Evolutionary conservation across 306 rosid genomes (phyloP).

Genomic region (Boehmeria nivea): DNA sequence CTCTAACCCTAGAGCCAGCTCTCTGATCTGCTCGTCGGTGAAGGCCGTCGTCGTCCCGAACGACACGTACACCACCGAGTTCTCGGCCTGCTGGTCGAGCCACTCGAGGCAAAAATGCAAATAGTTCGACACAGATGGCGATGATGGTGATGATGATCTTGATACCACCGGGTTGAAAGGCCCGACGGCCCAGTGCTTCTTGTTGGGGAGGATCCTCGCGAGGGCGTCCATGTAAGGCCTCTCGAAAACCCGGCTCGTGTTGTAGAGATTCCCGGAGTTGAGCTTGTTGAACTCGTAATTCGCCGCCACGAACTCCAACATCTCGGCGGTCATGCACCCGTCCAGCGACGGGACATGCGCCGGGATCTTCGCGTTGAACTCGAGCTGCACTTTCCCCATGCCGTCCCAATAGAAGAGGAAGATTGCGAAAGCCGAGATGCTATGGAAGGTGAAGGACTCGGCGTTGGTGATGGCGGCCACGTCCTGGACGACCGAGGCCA

Average conservation of each 20-base stretch:
- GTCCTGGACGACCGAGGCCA: slow-evolving; percentile 52
- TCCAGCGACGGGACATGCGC: slow-evolving; percentile 36
- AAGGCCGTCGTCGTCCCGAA: slow-evolving; percentile 43
- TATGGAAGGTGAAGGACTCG: slow-evolving; percentile 52
- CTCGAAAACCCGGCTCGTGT: neutral
- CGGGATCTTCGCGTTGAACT: no score
- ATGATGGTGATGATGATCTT: neutral
- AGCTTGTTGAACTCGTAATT: slow-evolving; percentile 32
- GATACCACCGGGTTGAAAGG: no score
- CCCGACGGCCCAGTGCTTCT: no score
- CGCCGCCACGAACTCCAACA: slow-evolving; percentile 27
- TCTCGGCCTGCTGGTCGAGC: slow-evolving; percentile 24
- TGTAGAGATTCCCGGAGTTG: neutral
- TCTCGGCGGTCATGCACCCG: slow-evolving; percentile 42
- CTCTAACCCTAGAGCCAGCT: slow-evolving; percentile 50
- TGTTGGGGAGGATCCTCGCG: no score
- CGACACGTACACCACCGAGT: slow-evolving; percentile 38
- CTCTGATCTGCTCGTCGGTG: slow-evolving; percentile 30
- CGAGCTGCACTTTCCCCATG: neutral
- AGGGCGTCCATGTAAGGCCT: neutral
- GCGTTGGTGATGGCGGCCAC: slow-evolving; percentile 29
- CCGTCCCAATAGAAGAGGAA: slow-evolving; percentile 29
- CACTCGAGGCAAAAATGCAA: slow-evolving; percentile 32
- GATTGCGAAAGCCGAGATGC: slow-evolving; percentile 51
- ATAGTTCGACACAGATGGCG: no score